Evolutionary conservation across 169 alveolate genomes (phyloP).

Genomic region (Cryptosporidium andersoni): DNA sequence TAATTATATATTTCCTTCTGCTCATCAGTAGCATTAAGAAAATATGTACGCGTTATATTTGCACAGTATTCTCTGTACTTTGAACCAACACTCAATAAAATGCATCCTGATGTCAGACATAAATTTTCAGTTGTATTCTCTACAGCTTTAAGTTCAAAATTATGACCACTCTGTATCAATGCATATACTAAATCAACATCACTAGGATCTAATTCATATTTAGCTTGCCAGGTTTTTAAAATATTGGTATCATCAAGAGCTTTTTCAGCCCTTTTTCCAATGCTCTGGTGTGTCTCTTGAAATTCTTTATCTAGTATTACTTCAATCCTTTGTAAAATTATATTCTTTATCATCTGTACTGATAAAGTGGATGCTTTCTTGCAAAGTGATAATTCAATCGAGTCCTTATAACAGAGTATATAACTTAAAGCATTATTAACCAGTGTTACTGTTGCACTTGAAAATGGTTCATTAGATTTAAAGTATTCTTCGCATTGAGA

Average conservation of each 20-base stretch:
- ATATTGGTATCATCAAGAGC: constrained; percentile 69
- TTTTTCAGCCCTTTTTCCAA: constrained; percentile 73
- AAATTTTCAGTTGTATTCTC: constrained; percentile 72
- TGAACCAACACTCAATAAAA: constrained; percentile 72
- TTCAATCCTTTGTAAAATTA: constrained; percentile 71
- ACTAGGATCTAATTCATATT: constrained; percentile 70
- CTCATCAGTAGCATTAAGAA: constrained; percentile 74
- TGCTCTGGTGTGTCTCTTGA: constrained; percentile 72
- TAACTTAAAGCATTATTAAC: constrained; percentile 27
- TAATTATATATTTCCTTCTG: constrained; percentile 70
- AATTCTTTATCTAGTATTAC: constrained; percentile 73
- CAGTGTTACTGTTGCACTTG: background rate
- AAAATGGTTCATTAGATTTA: background rate
- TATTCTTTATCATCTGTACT: constrained; percentile 73
- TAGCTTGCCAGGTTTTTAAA: constrained; percentile 61
- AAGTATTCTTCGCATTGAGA: constrained; percentile 62
- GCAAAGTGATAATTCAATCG: constrained; percentile 44
- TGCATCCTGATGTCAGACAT: constrained; percentile 73
- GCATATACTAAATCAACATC: constrained; percentile 74
- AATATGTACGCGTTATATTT: constrained; percentile 73
- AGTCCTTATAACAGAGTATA: constrained; percentile 40
- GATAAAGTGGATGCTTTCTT: constrained; percentile 71
- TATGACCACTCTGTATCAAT: constrained; percentile 74
- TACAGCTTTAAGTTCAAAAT: constrained; percentile 74
- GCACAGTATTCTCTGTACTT: constrained; percentile 76